Percentiles rank a stretch among this genome's conserved stretches.
Evolutionary conservation across 2,329 filamentous ascomycete species (phyloP).

Genomic region (Coniochaeta sp.): DNA sequence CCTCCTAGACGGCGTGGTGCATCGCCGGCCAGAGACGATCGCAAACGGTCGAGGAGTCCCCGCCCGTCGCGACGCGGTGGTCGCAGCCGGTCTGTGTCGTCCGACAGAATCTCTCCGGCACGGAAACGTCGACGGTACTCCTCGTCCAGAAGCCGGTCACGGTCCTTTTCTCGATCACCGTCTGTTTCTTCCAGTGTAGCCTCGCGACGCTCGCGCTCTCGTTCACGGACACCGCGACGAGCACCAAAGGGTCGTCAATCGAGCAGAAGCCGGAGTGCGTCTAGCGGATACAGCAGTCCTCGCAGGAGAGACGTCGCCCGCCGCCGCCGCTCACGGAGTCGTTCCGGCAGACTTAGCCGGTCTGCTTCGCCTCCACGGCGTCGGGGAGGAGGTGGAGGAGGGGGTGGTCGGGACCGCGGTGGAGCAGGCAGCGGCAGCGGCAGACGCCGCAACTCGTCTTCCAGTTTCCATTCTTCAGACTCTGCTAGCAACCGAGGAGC

Average conservation of each 20-base stretch:
- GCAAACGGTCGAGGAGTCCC: slow-evolving; percentile 33
- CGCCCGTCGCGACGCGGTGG: slow-evolving; percentile 11
- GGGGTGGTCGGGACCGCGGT: not conserved
- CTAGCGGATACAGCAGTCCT: not conserved
- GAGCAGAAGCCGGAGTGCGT: not conserved
- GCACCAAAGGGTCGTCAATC: not conserved
- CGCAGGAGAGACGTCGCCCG: not conserved
- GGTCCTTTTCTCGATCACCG: slow-evolving; percentile 11
- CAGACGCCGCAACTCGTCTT: slow-evolving; percentile 1
- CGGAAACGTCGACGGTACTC: slow-evolving; percentile 45
- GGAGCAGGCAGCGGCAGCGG: not conserved
- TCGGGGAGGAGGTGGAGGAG: not conserved
- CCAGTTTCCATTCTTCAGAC: slow-evolving; percentile 1
- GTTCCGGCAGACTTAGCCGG: not conserved
- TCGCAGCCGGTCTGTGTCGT: slow-evolving; percentile 20
- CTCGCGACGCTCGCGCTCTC: slow-evolving; percentile 9
- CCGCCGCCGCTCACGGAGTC: not conserved
- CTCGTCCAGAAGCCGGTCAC: slow-evolving; percentile 38
- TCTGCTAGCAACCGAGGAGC: not conserved
- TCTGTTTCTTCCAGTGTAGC: not conserved
- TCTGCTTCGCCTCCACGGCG: not conserved
- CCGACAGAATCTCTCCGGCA: slow-evolving; percentile 28
- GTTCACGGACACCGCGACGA: not conserved
- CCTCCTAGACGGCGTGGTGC: slow-evolving; percentile 23
- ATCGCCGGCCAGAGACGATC: slow-evolving; percentile 22